Conservation (phyloP, 306 rosid species). For the Dalbergia oliveri region DNA sequence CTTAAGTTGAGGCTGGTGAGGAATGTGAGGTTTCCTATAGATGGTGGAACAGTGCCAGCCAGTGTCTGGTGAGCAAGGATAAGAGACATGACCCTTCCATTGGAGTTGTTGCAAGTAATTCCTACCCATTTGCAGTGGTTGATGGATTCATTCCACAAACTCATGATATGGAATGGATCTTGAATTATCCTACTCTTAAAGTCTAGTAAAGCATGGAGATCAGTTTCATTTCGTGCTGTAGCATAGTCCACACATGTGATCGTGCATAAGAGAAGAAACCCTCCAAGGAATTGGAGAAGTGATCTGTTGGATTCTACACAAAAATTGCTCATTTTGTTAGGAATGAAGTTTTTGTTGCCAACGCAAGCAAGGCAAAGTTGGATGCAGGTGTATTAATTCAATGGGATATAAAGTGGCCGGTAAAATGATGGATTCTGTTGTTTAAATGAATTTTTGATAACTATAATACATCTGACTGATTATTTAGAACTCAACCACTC, state of each 20-base stretch:
- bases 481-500: too few relatives aligned
- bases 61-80: conserved; percentile 31
- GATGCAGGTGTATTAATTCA: background rate
- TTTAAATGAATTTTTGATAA: too few relatives aligned
- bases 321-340: conserved; percentile 3
- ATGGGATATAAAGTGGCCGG: too few relatives aligned
- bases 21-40: conserved; percentile 52
- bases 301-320: background rate
- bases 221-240: conserved; percentile 39
- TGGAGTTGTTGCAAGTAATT: conserved; percentile 45
- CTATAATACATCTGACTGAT: too few relatives aligned
- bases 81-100: conserved; percentile 39
- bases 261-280: conserved; percentile 28
- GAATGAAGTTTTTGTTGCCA: background rate
- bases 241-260: background rate
- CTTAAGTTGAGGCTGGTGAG: conserved; percentile 43
- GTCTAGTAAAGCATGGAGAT: conserved; percentile 48
- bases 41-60: conserved; percentile 48
- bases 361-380: conserved; percentile 13
- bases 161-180: conserved; percentile 49
- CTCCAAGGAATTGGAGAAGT: background rate
- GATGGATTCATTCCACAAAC: conserved; percentile 57
- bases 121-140: conserved; percentile 52
- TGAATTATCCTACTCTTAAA: conserved; percentile 42
- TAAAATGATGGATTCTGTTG: too few relatives aligned